Evolutionary conservation across 106 monocot genomes (phyloP).

Genomic region (Ottelia alismoides): DNA sequence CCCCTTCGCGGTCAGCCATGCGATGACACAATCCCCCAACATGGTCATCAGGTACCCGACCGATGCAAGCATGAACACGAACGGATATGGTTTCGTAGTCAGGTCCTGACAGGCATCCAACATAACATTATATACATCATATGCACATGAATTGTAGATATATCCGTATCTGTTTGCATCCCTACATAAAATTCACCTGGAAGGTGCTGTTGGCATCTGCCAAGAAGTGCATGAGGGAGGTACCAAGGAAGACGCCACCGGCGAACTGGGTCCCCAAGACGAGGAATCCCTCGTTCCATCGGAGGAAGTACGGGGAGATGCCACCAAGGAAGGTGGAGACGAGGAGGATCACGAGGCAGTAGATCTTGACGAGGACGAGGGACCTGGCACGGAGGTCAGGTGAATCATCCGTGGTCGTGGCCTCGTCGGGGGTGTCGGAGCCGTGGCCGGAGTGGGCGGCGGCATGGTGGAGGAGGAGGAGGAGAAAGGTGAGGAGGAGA

Average conservation of each 20-base stretch:
- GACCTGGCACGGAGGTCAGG: conserved; percentile 13
- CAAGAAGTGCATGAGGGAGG: conserved; percentile 61
- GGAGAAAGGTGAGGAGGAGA: too few species aligned
- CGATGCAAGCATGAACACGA: conserved; percentile 52
- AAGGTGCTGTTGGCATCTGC: conserved; percentile 33
- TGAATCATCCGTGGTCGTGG: background rate
- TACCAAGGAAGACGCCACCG: conserved; percentile 57
- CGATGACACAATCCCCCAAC: conserved; percentile 28
- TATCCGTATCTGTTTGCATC: too few species aligned
- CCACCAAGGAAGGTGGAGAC: conserved; percentile 49
- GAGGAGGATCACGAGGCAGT: conserved; percentile 49
- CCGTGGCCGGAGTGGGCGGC: conserved; percentile 8
- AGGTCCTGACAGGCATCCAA: too few species aligned
- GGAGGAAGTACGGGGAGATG: conserved; percentile 56
- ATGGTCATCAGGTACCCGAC: conserved; percentile 47
- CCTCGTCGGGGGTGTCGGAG: background rate
- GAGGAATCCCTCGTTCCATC: conserved; percentile 70
- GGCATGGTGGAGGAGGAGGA: conserved; percentile 2
- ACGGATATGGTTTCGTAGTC: conserved; percentile 35
- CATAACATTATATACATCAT: too few species aligned
- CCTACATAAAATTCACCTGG: too few species aligned
- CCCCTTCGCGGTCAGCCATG: conserved; percentile 3
- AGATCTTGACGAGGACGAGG: conserved; percentile 37
- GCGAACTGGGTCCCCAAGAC: conserved; percentile 66
- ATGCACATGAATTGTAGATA: too few species aligned